These are phyloP conservation scores for Alnus rubra DNA, from an alignment of 306 rosid species.

Conservation along the genomic window DNA sequence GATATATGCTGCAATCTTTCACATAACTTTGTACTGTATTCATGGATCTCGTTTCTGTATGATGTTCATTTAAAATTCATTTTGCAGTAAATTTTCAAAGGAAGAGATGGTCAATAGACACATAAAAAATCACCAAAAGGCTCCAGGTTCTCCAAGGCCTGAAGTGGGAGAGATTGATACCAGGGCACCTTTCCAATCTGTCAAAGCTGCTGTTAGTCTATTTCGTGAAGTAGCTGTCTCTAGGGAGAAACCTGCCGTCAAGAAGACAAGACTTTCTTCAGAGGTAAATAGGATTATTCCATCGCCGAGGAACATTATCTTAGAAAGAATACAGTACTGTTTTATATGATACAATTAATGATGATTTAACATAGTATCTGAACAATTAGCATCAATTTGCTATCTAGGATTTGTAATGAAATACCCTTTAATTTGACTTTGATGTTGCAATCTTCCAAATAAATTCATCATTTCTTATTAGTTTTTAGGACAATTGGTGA, in stretches of 20 bases:
- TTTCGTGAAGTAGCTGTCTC: slow-evolving; percentile 79
- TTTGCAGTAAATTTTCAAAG: slow-evolving; percentile 25
- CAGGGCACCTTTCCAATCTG: slow-evolving; percentile 97
- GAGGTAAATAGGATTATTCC: slow-evolving; percentile 44
- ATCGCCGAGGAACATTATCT: neutral
- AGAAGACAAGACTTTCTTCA: slow-evolving; percentile 44
- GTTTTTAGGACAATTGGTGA: too few relatives aligned
- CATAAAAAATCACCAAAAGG: slow-evolving; percentile 36
- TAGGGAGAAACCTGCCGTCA: slow-evolving; percentile 42
- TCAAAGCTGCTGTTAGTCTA: slow-evolving; percentile 83
- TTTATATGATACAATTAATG: too few relatives aligned
- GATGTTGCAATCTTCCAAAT: too few relatives aligned
- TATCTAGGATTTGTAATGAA: neutral
- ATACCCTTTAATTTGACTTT: neutral
- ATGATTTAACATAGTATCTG: too few relatives aligned
- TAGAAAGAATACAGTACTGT: neutral
- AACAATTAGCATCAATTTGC: too few relatives aligned
- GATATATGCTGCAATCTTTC: too few relatives aligned
- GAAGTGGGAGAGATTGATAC: slow-evolving; percentile 94
- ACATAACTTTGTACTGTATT: neutral
- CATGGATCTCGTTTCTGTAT: neutral
- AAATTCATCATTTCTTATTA: too few relatives aligned
- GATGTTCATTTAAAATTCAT: slow-evolving; percentile 23
- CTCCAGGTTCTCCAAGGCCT: slow-evolving; percentile 52
- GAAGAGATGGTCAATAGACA: slow-evolving; percentile 41